Percentiles rank a stretch among this genome's conserved stretches.
These are phyloP conservation scores for Candida sphagnicola DNA, from an alignment of 805 yeast species.

Conservation along the genomic window DNA sequence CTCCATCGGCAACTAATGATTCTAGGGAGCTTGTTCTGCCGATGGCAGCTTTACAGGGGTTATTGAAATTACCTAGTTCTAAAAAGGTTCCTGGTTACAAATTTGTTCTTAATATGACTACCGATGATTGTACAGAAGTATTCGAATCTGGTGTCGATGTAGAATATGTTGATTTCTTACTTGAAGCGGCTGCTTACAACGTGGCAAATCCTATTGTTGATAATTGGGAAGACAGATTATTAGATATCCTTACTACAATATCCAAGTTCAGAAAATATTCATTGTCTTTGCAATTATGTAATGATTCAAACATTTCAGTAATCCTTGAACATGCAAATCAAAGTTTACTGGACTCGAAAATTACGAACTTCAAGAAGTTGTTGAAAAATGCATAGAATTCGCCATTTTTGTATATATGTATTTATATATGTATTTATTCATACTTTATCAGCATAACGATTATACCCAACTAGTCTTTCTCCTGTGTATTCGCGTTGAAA, in stretches of 20 bases:
- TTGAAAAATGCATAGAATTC: slow-evolving; percentile 4
- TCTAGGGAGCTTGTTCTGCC: slow-evolving; percentile 14
- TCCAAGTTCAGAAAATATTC: slow-evolving; percentile 32
- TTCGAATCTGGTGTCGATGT: slow-evolving; percentile 49
- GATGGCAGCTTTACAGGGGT: slow-evolving; percentile 20
- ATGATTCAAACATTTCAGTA: slow-evolving; percentile 12
- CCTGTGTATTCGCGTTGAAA: slow-evolving; percentile 15
- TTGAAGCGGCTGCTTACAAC: slow-evolving; percentile 36
- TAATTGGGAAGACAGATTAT: slow-evolving; percentile 14
- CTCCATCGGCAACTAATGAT: slow-evolving; percentile 5
- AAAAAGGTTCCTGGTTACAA: slow-evolving; percentile 27
- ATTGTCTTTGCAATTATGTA: slow-evolving; percentile 31
- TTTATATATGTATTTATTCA: no score
- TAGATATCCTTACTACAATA: slow-evolving; percentile 20
- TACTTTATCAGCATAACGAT: no score
- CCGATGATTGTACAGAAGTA: slow-evolving; percentile 19
- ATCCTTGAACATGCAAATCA: slow-evolving; percentile 6
- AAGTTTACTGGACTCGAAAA: slow-evolving; percentile 2
- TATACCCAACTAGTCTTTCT: no score
- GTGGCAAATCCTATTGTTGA: slow-evolving; percentile 8
- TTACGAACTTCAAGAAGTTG: not conserved
- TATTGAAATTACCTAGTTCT: slow-evolving; percentile 23
- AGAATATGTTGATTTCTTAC: slow-evolving; percentile 42
- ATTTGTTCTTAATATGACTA: slow-evolving; percentile 30
- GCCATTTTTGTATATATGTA: slow-evolving; percentile 1